Base-by-base conservation (phyloP, 208 protist genomes). In the Jaenimonas drosophilae region DNA sequence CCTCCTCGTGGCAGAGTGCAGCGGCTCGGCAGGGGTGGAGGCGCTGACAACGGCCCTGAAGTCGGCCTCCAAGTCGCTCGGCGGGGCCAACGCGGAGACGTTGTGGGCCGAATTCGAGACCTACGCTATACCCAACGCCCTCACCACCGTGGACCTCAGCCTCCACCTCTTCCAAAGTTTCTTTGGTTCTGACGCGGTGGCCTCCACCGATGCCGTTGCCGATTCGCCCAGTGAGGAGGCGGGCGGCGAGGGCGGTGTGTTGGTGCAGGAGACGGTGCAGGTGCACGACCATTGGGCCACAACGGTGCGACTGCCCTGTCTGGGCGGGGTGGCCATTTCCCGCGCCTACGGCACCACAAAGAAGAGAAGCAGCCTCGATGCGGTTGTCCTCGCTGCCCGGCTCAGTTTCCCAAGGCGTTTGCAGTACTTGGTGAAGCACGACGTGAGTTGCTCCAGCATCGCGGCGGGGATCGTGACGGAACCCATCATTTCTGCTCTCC, bases 31-130 rank as follows among this genome's bases (percentile, higher is more conserved):
- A 49, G 73, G 78, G n/a, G 58, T 91, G 48, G 55, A 57, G 16
- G 76, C 86, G 4, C 53, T 94, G 23, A 64, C 65, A 37, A 74
- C 70, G 12, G 78, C 71, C 12, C 64, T 94, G 24, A 70, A 71
- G 33, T 66, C 70, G 2, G 81, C 86, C 16, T 85, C 76, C 0
- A 55, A 59, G 23, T 70, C 76, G 30, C 49, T 91, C 20, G 65
- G 61, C 17, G 76, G 72, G n/a, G 59, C 47, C 9, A 69, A 78
- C 12, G 78, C 65, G 0, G 76, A 87, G 63, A 61, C 70, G 57
- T 49, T 94, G 23, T 94, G 77, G 81, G 76, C 64, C 5, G 80
- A 90, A 53, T 94, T 77, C 52, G 86, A 90, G 54, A 83, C 76
- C 5, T 66, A 88, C 48, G 45, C 64, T 1, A 36, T 62, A 5